Percentiles rank a stretch among this genome's conserved stretches.
phyloP scores from a whole-genome alignment of 2,329 filamentous ascomycete genomes.

The Cyanodermella asteris region DNA sequence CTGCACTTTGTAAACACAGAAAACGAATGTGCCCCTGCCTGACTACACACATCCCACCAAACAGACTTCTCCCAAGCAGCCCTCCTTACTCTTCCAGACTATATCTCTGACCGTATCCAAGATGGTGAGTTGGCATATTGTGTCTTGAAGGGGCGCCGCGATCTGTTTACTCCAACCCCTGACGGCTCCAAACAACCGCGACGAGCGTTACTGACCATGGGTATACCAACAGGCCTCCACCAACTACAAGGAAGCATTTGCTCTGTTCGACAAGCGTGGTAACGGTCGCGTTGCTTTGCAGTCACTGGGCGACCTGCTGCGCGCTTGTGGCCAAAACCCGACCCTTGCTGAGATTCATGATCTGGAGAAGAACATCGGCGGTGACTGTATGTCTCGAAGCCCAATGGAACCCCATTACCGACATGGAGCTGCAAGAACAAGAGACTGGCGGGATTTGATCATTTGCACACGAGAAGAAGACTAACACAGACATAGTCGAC shows the following conservation, averaged over 20 bases:
- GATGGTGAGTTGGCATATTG: too few species aligned
- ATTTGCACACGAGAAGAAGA: background rate
- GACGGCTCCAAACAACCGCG: too few species aligned
- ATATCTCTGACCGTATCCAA: too few species aligned
- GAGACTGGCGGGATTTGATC: too few species aligned
- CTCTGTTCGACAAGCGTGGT: constrained; percentile 97
- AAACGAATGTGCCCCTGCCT: too few species aligned
- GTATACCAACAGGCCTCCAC: constrained; percentile 44
- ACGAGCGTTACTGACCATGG: too few species aligned
- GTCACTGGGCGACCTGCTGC: constrained; percentile 75
- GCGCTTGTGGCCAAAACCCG: constrained; percentile 94
- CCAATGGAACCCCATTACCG: background rate
- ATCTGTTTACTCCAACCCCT: too few species aligned
- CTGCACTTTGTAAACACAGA: too few species aligned
- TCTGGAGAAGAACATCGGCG: constrained; percentile 70
- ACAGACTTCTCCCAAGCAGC: too few species aligned
- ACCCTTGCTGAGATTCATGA: constrained; percentile 83
- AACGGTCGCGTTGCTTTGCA: constrained; percentile 77
- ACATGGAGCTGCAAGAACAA: background rate
- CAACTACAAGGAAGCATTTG: constrained; percentile 99
- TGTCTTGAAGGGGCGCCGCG: too few species aligned
- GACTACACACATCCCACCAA: too few species aligned
- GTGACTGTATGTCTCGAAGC: constrained; percentile 61
- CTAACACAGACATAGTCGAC: constrained; percentile 42
- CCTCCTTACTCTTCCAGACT: too few species aligned